Percentiles rank a stretch among this genome's conserved stretches.
These are phyloP conservation scores for Lentinula boryana DNA, from an alignment of 768 basidiomycete genomes.

Conservation along the genomic window DNA sequence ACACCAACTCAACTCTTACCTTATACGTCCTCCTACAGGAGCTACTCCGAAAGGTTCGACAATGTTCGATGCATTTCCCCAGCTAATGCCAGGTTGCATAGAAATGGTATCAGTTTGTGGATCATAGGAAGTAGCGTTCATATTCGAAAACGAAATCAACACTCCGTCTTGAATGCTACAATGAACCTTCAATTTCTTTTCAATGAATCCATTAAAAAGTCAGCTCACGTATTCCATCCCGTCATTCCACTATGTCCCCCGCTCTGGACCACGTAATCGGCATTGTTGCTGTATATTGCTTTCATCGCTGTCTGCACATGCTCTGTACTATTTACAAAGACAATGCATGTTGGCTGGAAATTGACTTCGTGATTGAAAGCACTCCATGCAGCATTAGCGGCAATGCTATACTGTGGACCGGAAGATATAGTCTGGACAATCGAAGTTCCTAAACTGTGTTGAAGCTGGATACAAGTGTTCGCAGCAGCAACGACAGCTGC, in stretches of 20 bases:
- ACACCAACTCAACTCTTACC: conserved; percentile 12
- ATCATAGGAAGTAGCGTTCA: conserved; percentile 33
- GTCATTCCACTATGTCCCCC: conserved; percentile 35
- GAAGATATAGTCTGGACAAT: conserved; percentile 15
- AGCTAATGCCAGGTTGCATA: conserved; percentile 36
- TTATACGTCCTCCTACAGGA: conserved; percentile 32
- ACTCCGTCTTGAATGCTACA: conserved; percentile 30
- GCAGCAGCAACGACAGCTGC: conserved; percentile 3
- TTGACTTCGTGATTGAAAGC: conserved; percentile 23
- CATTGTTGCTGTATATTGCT: conserved; percentile 25
- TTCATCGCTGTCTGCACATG: conserved; percentile 33
- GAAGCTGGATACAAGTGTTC: conserved; percentile 16
- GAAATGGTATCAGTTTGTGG: conserved; percentile 27
- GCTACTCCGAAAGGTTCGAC: conserved; percentile 35
- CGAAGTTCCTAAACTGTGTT: conserved; percentile 15
- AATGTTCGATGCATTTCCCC: conserved; percentile 30
- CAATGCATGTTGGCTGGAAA: conserved; percentile 16
- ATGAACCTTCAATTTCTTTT: not conserved
- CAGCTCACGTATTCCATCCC: conserved; percentile 37
- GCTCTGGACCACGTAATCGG: conserved; percentile 35
- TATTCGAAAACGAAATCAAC: conserved; percentile 30
- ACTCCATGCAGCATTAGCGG: conserved; percentile 21
- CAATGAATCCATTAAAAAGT: not conserved
- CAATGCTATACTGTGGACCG: conserved; percentile 14
- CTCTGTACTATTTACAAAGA: conserved; percentile 22